These are phyloP conservation scores for Diaporthe vexans DNA, from an alignment of 2,329 filamentous ascomycete genomes.

Conservation along the genomic window DNA sequence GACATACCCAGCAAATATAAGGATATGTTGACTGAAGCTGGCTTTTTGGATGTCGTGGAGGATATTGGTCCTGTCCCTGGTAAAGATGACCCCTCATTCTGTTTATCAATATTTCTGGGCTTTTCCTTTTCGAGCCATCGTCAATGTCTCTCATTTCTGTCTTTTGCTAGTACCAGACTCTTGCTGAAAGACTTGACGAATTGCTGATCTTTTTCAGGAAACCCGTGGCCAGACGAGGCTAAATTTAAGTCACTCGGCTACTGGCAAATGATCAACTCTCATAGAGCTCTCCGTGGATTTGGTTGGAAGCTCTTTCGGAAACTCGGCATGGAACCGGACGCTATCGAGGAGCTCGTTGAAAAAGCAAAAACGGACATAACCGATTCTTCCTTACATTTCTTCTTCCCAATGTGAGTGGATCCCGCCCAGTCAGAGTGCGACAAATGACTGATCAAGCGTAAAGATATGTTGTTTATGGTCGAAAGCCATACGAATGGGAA, in stretches of 20 bases:
- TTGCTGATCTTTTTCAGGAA: slow-evolving; percentile 45
- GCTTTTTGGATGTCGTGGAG: slow-evolving; percentile 50
- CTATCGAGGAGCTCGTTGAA: slow-evolving; percentile 47
- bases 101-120: not conserved
- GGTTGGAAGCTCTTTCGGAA: slow-evolving; percentile 47
- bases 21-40: slow-evolving; percentile 42
- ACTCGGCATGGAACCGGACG: slow-evolving; percentile 47
- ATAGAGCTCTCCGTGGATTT: slow-evolving; percentile 48
- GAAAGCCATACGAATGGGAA: slow-evolving; percentile 38
- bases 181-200: not conserved
- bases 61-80: slow-evolving; percentile 43
- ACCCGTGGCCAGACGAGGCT: slow-evolving; percentile 50
- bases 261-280: slow-evolving; percentile 50
- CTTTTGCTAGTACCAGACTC: not conserved
- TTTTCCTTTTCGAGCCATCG: not conserved
- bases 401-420: slow-evolving; percentile 44
- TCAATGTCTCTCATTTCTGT: not conserved
- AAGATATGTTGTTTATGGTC: slow-evolving; percentile 46
- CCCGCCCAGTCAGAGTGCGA: not conserved
- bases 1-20: slow-evolving; percentile 31
- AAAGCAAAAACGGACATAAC: slow-evolving; percentile 44
- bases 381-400: slow-evolving; percentile 46
- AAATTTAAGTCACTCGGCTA: slow-evolving; percentile 47
- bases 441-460: not conserved
- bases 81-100: not conserved